A percentile compares a stretch with the other conserved stretches of the same genome.
Evolutionary conservation across 2,329 filamentous ascomycete genomes (phyloP).

Genomic region (Paecilomyces dactylethromorphus): DNA sequence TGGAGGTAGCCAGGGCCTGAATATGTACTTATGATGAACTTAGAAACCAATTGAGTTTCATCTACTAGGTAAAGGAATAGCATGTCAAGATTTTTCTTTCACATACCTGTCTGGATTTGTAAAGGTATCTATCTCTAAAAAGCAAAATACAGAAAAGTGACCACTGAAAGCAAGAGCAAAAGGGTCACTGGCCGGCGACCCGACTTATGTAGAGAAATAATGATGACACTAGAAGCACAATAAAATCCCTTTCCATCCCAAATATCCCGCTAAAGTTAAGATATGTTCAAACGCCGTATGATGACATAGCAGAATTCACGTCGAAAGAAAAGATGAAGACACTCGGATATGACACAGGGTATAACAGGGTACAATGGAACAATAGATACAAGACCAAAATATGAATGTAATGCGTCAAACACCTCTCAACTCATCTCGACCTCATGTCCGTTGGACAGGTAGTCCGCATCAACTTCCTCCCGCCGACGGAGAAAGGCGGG

Average conservation of each 20-base stretch:
- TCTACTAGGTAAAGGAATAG: too few relatives aligned
- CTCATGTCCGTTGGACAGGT: conserved; percentile 3
- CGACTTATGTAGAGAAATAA: background rate
- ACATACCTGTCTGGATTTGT: too few relatives aligned
- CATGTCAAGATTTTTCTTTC: too few relatives aligned
- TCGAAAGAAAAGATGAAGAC: background rate
- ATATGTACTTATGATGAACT: too few relatives aligned
- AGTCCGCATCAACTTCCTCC: conserved; percentile 32
- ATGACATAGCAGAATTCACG: background rate
- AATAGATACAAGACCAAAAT: background rate
- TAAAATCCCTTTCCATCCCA: background rate
- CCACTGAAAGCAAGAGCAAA: background rate
- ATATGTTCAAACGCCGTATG: background rate
- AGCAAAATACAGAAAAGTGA: background rate
- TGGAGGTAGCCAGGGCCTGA: too few relatives aligned
- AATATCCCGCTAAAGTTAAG: background rate
- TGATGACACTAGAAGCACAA: background rate
- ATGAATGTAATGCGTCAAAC: background rate
- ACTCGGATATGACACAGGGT: conserved; percentile 2
- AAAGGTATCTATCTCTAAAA: background rate
- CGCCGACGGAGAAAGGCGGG: conserved; percentile 36
- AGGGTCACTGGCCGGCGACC: background rate
- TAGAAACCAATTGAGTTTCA: too few relatives aligned
- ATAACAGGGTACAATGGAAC: background rate
- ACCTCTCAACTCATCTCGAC: background rate